Conservation (phyloP, 345 rosid genomes). For the Erodium maritimum region DNA sequence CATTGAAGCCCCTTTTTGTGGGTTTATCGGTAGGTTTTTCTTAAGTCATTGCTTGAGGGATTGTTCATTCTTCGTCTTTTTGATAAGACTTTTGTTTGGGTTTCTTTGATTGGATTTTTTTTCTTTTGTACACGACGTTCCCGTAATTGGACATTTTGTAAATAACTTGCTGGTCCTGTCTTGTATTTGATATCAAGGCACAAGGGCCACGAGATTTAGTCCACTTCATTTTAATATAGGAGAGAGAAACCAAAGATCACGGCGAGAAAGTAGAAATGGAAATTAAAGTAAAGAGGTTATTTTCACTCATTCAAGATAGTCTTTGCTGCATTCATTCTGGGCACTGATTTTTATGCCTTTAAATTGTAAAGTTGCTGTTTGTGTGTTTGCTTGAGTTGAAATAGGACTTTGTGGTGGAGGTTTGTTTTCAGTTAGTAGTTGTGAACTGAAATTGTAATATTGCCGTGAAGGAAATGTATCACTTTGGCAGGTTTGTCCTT, state of each 20-base stretch:
- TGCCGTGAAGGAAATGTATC: too few relatives aligned
- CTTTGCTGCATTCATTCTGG: too few relatives aligned
- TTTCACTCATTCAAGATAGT: too few relatives aligned
- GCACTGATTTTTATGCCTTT: too few relatives aligned
- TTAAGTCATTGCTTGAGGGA: slow-evolving; percentile 7
- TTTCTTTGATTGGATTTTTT: slow-evolving; percentile 7
- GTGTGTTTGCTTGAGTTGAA: too few relatives aligned
- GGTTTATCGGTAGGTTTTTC: slow-evolving; percentile 16
- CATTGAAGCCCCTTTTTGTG: slow-evolving; percentile 7
- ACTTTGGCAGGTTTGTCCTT: too few relatives aligned
- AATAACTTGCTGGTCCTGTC: slow-evolving; percentile 22
- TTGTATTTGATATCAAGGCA: slow-evolving; percentile 9
- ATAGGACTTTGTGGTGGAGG: too few relatives aligned
- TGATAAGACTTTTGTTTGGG: slow-evolving; percentile 3
- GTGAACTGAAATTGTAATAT: too few relatives aligned
- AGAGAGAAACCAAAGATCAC: background rate
- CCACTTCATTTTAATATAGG: slow-evolving; percentile 6
- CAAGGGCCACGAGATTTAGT: slow-evolving; percentile 14
- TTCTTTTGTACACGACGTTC: slow-evolving; percentile 10
- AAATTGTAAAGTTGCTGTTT: too few relatives aligned
- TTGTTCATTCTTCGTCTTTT: background rate
- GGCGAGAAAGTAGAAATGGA: background rate
- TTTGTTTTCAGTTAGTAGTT: too few relatives aligned
- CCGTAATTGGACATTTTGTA: slow-evolving; percentile 19
- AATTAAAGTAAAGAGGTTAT: too few relatives aligned